These are phyloP conservation scores for Vachellia pachyceras DNA, from an alignment of 306 rosid genomes.

Conservation along the genomic window DNA sequence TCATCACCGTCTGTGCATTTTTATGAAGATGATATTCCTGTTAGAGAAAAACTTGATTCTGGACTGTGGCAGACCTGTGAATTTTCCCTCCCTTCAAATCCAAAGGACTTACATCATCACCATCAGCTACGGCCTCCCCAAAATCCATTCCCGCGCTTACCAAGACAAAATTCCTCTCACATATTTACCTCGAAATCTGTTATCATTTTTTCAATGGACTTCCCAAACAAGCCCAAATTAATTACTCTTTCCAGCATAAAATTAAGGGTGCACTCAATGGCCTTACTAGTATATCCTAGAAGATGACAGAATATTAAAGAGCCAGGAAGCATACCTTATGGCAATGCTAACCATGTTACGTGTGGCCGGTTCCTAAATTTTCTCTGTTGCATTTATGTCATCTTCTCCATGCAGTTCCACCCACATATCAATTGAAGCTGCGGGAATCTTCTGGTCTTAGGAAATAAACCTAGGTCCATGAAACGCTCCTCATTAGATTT, in stretches of 20 bases:
- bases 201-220: too few relatives aligned
- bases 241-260: conserved; percentile 46
- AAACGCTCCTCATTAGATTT: conserved; percentile 50
- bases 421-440: conserved; percentile 69
- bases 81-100: neutral
- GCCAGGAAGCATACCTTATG: conserved; percentile 52
- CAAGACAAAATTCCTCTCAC: too few relatives aligned
- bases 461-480: conserved; percentile 70
- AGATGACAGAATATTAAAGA: neutral
- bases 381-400: conserved; percentile 41
- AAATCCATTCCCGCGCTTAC: too few relatives aligned
- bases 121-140: too few relatives aligned
- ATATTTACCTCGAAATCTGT: too few relatives aligned
- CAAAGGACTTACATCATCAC: neutral
- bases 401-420: conserved; percentile 52
- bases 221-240: too few relatives aligned
- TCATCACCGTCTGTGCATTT: neutral
- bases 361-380: conserved; percentile 39
- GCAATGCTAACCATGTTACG: conserved; percentile 49
- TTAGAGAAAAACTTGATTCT: neutral
- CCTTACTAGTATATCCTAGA: neutral
- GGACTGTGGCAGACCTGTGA: neutral
- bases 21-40: neutral
- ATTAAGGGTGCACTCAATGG: neutral
- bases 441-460: conserved; percentile 68